These are phyloP conservation scores for Pochonia chlamydosporia DNA, from an alignment of 2,329 filamentous ascomycete species.

Conservation along the genomic window DNA sequence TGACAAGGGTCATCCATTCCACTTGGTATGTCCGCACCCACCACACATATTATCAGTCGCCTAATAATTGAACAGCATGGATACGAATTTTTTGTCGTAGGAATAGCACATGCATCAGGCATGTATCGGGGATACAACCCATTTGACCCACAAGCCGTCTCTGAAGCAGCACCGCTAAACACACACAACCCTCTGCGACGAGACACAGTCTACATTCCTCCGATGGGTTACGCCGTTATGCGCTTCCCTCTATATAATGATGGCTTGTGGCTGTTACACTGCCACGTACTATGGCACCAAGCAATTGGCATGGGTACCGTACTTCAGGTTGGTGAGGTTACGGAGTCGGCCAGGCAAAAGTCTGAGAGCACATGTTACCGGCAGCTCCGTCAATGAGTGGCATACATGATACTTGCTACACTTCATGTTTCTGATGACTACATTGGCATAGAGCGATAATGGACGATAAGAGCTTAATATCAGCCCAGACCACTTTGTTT, in stretches of 20 bases:
- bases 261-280: conserved; percentile 33
- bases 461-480: too few relatives aligned
- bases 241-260: conserved; percentile 28
- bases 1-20: conserved; percentile 43
- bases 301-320: conserved; percentile 25
- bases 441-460: too few relatives aligned
- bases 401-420: too few relatives aligned
- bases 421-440: neutral
- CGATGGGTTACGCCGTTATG: conserved; percentile 28
- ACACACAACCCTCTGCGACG: conserved; percentile 22
- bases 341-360: neutral
- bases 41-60: neutral
- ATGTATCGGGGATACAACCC: conserved; percentile 12
- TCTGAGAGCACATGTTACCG: neutral
- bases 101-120: conserved; percentile 5
- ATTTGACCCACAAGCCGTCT: conserved; percentile 5
- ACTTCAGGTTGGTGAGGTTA: conserved; percentile 10
- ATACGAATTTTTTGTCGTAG: conserved; percentile 12
- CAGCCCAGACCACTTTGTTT: too few relatives aligned
- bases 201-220: conserved; percentile 24
- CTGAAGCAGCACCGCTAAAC: conserved; percentile 4
- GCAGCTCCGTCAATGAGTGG: neutral
- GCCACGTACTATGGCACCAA: conserved; percentile 30
- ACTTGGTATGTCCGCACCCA: conserved; percentile 28
- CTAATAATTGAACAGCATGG: conserved; percentile 13